A percentile compares a stretch with the other conserved stretches of the same genome.
phyloP scores from a whole-genome alignment of 768 basidiomycete genomes.

The Asterophora parasitica region DNA sequence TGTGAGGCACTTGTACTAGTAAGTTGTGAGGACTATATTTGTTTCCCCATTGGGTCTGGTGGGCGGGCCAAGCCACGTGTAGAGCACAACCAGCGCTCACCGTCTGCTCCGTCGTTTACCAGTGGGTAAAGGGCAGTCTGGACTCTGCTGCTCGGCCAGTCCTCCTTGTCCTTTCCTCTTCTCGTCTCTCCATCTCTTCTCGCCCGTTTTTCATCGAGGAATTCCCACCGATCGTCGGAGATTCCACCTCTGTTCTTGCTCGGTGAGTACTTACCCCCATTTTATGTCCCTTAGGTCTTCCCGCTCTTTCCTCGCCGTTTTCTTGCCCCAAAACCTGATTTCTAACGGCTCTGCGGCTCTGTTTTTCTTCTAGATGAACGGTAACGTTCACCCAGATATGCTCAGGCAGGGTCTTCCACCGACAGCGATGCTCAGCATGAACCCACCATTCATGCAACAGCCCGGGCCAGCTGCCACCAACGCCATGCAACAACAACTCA shows the following conservation, averaged over 20 bases:
- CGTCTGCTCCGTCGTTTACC: conserved; percentile 16
- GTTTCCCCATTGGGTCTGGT: conserved; percentile 16
- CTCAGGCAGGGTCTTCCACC: conserved; percentile 40
- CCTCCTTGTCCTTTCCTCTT: conserved; percentile 4
- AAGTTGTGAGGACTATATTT: too few species aligned
- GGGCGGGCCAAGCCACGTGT: conserved; percentile 33
- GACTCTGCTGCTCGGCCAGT: conserved; percentile 11
- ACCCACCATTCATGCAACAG: conserved; percentile 30
- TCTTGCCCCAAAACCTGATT: conserved; percentile 15
- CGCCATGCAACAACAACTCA: conserved; percentile 25
- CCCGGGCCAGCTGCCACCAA: conserved; percentile 9
- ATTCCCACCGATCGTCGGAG: conserved; percentile 19
- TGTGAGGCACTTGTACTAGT: too few species aligned
- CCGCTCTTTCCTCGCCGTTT: conserved; percentile 3
- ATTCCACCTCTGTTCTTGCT: conserved; percentile 17
- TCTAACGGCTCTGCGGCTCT: conserved; percentile 8
- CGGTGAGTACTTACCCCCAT: conserved; percentile 18
- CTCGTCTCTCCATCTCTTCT: conserved; percentile 14
- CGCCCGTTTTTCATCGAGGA: conserved; percentile 3
- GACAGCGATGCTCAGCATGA: conserved; percentile 31
- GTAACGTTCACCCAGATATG: conserved; percentile 42
- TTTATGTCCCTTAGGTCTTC: conserved; percentile 9
- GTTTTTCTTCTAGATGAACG: conserved; percentile 38
- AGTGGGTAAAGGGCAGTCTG: neutral
- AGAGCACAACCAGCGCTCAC: conserved; percentile 26